A percentile compares a stretch with the other conserved stretches of the same genome.
These are phyloP conservation scores for Stellera chamaejasme DNA, from an alignment of 345 rosid species.

Conservation along the genomic window DNA sequence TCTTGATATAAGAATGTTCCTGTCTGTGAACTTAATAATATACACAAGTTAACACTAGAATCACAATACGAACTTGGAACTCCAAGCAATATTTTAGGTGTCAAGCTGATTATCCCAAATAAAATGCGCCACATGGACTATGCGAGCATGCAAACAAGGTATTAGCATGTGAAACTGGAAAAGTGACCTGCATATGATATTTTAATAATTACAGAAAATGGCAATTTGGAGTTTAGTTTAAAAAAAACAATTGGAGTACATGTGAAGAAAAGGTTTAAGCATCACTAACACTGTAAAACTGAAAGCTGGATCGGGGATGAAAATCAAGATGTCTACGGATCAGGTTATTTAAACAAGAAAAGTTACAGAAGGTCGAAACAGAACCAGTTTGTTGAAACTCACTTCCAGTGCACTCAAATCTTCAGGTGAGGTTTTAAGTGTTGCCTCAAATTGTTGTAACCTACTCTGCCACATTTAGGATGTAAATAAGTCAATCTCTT, in stretches of 20 bases:
- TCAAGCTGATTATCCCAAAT: neutral
- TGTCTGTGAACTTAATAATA: too few relatives aligned
- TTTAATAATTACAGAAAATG: neutral
- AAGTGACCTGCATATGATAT: neutral
- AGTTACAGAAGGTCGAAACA: neutral
- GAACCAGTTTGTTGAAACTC: slow-evolving; percentile 21
- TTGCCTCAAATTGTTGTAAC: slow-evolving; percentile 68
- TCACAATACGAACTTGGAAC: too few relatives aligned
- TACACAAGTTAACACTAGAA: too few relatives aligned
- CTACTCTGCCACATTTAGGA: slow-evolving; percentile 44
- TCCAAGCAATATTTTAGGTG: too few relatives aligned
- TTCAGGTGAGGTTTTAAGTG: slow-evolving; percentile 43
- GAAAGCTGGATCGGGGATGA: neutral
- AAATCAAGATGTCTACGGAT: neutral
- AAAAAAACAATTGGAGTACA: neutral
- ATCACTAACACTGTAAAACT: neutral
- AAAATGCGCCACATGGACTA: neutral
- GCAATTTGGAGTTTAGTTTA: neutral
- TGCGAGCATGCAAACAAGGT: neutral
- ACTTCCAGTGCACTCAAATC: slow-evolving; percentile 82
- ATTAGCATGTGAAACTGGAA: neutral
- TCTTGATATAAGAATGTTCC: too few relatives aligned
- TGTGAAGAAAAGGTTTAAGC: neutral
- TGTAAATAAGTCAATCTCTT: slow-evolving; percentile 4
- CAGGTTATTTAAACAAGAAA: neutral